Conservation (phyloP, 768 basidiomycete species). For the Phanerodontia chrysosporium region DNA sequence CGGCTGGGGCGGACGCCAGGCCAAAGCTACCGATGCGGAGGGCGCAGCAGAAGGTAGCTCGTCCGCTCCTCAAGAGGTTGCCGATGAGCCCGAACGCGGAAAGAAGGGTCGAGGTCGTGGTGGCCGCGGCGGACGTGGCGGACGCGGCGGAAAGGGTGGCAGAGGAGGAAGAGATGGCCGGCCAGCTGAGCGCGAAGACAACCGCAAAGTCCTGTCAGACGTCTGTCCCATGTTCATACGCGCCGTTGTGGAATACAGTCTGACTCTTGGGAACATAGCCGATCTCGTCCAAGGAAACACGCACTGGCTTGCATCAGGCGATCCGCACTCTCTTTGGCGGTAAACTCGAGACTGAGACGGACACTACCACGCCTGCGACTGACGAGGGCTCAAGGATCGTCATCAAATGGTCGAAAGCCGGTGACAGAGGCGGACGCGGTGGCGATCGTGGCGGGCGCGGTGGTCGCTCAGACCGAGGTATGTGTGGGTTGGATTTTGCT, state of each 20-base stretch:
- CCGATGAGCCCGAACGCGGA: constrained; percentile 27
- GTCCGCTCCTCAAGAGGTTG: constrained; percentile 19
- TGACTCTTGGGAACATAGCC: constrained; percentile 45
- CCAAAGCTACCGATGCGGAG: constrained; percentile 29
- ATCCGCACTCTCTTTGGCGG: constrained; percentile 80
- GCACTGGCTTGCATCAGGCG: constrained; percentile 78
- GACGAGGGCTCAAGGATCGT: constrained; percentile 74
- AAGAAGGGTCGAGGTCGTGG: constrained; percentile 42
- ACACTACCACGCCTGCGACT: constrained; percentile 39
- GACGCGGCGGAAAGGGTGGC: constrained; percentile 35
- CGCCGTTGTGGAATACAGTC: constrained; percentile 1
- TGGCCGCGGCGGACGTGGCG: constrained; percentile 48
- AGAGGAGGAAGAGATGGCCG: constrained; percentile 37
- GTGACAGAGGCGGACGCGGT: constrained; percentile 42
- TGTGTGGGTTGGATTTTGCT: background rate
- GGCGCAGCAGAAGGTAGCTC: constrained; percentile 12
- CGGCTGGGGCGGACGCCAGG: constrained; percentile 62
- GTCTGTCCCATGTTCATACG: constrained; percentile 42
- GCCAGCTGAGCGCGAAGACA: constrained; percentile 50
- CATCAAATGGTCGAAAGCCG: constrained; percentile 70
- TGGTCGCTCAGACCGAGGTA: constrained; percentile 32
- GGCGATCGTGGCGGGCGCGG: constrained; percentile 48
- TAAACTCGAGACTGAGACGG: constrained; percentile 82
- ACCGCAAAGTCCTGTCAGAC: constrained; percentile 75
- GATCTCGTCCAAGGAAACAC: constrained; percentile 73